Conservation (phyloP, 192 early-diverging fungal genomes). For the Umbelopsis isabellina region DNA sequence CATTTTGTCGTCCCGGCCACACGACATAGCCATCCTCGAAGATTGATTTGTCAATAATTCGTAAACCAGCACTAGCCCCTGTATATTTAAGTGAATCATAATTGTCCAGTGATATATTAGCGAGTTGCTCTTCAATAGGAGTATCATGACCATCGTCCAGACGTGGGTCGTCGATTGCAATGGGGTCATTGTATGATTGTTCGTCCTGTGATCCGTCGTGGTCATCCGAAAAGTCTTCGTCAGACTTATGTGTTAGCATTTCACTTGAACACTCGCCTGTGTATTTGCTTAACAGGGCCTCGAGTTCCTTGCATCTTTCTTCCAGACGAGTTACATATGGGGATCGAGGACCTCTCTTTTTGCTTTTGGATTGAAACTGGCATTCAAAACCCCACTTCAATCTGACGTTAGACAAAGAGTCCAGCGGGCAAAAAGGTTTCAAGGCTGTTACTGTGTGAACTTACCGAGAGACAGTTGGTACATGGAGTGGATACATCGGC, state of each 20-base stretch:
- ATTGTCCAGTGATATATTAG: conserved; percentile 30
- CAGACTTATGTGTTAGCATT: conserved; percentile 5
- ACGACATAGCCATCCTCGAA: conserved; percentile 31
- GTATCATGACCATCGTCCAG: no score
- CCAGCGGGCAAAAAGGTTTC: neutral
- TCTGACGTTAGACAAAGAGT: conserved; percentile 10
- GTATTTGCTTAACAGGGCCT: conserved; percentile 25
- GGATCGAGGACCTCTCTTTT: conserved; percentile 3
- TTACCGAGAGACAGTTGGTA: conserved; percentile 44
- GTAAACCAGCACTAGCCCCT: conserved; percentile 33
- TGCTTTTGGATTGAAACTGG: conserved; percentile 10
- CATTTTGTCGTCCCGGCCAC: conserved; percentile 37
- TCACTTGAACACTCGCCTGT: neutral
- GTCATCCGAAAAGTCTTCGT: conserved; percentile 14
- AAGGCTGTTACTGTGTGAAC: neutral
- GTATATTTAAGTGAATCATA: conserved; percentile 39
- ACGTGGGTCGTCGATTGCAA: no score
- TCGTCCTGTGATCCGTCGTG: neutral
- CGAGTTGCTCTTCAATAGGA: conserved; percentile 23
- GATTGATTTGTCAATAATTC: conserved; percentile 29
- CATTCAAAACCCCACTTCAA: conserved; percentile 23
- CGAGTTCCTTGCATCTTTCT: conserved; percentile 39
- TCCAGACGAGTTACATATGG: conserved; percentile 24
- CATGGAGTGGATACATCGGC: conserved; percentile 41
- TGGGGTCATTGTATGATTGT: no score